Conservation (phyloP, 1,139 yeast species). For the Magnusiomyces starmeri region DNA sequence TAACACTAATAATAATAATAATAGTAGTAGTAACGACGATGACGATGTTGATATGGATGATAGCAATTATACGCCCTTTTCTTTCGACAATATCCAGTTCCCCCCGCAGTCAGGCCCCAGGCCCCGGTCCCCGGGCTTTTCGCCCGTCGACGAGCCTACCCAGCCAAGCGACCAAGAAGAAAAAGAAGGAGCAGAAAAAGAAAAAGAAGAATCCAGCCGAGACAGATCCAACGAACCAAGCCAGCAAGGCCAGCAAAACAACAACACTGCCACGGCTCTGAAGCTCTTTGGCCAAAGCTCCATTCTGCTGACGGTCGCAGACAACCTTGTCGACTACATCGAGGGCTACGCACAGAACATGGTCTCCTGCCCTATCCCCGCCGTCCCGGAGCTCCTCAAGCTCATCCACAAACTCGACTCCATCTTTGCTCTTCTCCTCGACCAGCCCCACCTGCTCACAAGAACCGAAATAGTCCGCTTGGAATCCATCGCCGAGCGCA, state of each 20-base stretch:
- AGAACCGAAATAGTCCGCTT: constrained; percentile 27
- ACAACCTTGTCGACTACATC: constrained; percentile 54
- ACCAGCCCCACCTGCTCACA: constrained; percentile 11
- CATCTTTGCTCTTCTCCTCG: constrained; percentile 22
- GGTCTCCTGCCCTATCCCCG: constrained; percentile 19
- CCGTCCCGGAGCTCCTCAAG: neutral
- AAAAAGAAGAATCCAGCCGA: no score
- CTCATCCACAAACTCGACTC: constrained; percentile 21
- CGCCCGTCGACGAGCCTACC: no score
- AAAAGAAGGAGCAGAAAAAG: neutral
- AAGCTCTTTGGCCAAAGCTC: constrained; percentile 51
- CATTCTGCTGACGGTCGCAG: constrained; percentile 54
- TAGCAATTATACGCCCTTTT: neutral
- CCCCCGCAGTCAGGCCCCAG: neutral
- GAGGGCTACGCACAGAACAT: constrained; percentile 25
- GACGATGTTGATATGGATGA: neutral
- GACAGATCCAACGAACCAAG: neutral
- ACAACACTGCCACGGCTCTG: constrained; percentile 18
- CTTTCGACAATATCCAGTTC: neutral
- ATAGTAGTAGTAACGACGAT: neutral
- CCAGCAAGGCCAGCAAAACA: constrained; percentile 28
- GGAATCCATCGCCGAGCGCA: constrained; percentile 26
- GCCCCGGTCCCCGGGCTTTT: neutral
- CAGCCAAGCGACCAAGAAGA: neutral
- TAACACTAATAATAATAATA: no score